These are phyloP conservation scores for Chaetomiaceae sp. DNA, from an alignment of 2,329 filamentous ascomycete genomes.

Conservation along the genomic window DNA sequence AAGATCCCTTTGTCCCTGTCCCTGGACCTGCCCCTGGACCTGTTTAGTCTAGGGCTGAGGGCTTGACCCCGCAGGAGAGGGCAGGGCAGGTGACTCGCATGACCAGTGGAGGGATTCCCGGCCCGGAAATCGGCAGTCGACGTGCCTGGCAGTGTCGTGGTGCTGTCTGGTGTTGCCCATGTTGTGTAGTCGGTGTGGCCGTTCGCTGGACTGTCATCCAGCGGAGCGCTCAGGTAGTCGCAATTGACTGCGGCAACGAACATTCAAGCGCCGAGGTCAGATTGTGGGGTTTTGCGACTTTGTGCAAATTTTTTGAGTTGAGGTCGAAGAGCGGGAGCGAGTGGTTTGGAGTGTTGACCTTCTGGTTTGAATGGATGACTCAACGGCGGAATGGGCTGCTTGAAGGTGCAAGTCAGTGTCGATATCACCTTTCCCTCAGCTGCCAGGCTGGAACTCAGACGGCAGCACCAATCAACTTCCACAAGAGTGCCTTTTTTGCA, in stretches of 20 bases:
- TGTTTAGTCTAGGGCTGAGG: background rate
- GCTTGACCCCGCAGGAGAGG: too few species aligned
- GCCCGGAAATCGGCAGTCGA: constrained; percentile 1
- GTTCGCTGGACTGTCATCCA: background rate
- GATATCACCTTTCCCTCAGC: too few species aligned
- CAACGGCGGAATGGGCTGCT: too few species aligned
- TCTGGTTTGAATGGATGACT: too few species aligned
- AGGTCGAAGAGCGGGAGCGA: too few species aligned
- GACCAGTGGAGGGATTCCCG: background rate
- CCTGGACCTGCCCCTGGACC: background rate
- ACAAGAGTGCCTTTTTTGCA: background rate
- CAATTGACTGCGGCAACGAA: background rate
- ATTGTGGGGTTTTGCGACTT: background rate
- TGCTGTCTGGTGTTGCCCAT: background rate
- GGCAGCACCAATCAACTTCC: background rate
- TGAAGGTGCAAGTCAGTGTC: too few species aligned
- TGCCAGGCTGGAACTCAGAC: too few species aligned
- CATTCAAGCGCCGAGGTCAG: background rate
- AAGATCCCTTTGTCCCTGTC: background rate
- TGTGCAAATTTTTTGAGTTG: too few species aligned
- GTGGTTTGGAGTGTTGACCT: too few species aligned
- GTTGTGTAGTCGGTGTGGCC: background rate
- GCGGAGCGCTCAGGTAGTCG: background rate
- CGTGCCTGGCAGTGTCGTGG: too few species aligned
- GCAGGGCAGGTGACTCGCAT: background rate